These are phyloP conservation scores for Potentilla sterilis DNA, from an alignment of 306 rosid species.

Conservation along the genomic window DNA sequence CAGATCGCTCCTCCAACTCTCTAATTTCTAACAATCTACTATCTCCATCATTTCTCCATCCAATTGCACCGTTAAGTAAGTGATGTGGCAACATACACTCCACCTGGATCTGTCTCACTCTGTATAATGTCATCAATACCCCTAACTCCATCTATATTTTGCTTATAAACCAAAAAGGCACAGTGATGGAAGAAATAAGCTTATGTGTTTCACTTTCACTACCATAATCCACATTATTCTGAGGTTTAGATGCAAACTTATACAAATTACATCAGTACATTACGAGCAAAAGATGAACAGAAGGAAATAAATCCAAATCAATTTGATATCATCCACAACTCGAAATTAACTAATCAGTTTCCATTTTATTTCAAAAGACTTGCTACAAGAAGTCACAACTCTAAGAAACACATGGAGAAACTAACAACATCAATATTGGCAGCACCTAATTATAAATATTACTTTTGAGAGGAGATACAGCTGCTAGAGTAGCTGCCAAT, in stretches of 20 bases:
- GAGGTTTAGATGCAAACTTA: background rate
- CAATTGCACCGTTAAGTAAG: too few relatives aligned
- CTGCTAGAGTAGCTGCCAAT: constrained; percentile 7
- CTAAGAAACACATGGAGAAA: background rate
- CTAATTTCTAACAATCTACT: too few relatives aligned
- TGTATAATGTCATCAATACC: too few relatives aligned
- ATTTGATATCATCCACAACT: background rate
- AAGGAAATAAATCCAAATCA: background rate
- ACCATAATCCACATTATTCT: background rate
- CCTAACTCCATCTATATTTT: background rate
- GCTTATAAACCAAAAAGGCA: background rate
- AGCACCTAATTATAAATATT: background rate
- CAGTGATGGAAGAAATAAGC: background rate
- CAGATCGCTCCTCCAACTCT: too few relatives aligned
- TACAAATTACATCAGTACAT: background rate
- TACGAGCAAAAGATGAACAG: background rate
- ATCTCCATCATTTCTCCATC: too few relatives aligned
- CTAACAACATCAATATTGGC: background rate
- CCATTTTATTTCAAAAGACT: background rate
- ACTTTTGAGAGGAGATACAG: constrained; percentile 1
- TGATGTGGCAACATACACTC: too few relatives aligned
- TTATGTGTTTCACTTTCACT: background rate
- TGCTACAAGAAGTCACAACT: background rate
- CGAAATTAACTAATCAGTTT: background rate
- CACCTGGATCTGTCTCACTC: too few relatives aligned